Percentiles rank a stretch among this genome's conserved stretches.
Evolutionary conservation across 2,329 filamentous ascomycete species (phyloP).

Genomic region (Botrytis porri): DNA sequence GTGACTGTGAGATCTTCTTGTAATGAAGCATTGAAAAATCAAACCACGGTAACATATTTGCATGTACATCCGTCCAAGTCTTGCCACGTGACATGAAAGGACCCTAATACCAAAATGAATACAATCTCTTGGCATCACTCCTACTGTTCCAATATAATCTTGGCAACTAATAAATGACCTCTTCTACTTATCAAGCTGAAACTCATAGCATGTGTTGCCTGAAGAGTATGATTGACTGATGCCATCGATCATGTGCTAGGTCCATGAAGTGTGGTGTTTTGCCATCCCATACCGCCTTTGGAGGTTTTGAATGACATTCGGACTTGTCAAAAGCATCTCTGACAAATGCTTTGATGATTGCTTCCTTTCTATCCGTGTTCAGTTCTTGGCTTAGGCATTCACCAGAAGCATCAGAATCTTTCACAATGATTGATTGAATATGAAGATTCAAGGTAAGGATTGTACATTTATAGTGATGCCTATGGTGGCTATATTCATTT

Average conservation of each 20-base stretch:
- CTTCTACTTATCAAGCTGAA: not conserved
- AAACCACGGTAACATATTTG: too few species aligned
- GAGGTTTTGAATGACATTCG: not conserved
- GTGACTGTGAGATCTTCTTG: not conserved
- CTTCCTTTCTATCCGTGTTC: not conserved
- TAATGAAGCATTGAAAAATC: not conserved
- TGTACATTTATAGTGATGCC: not conserved
- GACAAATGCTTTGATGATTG: not conserved
- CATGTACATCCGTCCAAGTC: not conserved
- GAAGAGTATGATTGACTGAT: not conserved
- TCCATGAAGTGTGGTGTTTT: not conserved
- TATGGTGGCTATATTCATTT: not conserved
- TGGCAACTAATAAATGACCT: not conserved
- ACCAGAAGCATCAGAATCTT: not conserved
- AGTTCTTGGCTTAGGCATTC: not conserved
- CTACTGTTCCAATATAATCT: not conserved
- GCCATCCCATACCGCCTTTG: not conserved
- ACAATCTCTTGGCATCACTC: not conserved
- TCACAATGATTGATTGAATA: not conserved
- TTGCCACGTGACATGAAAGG: not conserved
- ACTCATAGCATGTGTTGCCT: not conserved
- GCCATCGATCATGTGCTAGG: not conserved
- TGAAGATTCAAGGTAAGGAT: not conserved
- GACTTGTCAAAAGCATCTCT: not conserved
- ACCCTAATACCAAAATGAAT: not conserved